phyloP scores from a whole-genome alignment of 257 asterid species.

The Solanum pimpinellifolium region DNA sequence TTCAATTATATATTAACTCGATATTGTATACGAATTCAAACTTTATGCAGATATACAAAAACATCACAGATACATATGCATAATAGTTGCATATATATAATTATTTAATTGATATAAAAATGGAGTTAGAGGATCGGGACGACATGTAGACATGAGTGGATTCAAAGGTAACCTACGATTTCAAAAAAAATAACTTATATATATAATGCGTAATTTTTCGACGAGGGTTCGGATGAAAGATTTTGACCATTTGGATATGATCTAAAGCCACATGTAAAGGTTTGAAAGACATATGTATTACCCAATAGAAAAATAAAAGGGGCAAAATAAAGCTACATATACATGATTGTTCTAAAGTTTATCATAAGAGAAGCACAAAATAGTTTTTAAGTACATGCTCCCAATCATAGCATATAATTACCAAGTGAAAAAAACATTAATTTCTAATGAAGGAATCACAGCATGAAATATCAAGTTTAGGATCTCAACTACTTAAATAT shows the following conservation, averaged over 20 bases:
- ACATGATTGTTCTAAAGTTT: constrained; percentile 1
- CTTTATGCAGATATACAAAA: no score
- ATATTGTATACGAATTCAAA: no score
- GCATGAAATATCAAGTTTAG: background rate
- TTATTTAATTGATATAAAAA: no score
- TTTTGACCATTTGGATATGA: background rate
- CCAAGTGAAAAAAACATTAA: background rate
- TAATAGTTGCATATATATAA: no score
- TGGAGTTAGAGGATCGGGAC: no score
- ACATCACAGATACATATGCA: no score
- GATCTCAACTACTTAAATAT: background rate
- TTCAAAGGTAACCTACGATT: background rate
- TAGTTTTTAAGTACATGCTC: constrained; percentile 7
- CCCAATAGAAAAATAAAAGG: background rate
- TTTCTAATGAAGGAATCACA: background rate
- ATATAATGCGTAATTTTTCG: background rate
- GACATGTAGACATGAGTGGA: no score
- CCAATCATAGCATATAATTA: constrained; percentile 2
- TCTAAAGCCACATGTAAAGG: background rate
- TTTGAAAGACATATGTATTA: background rate
- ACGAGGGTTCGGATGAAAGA: background rate
- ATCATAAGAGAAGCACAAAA: background rate
- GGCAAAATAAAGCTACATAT: background rate
- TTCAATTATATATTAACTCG: no score
- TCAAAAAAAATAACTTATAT: background rate